These are phyloP conservation scores for Talaromyces sp. DNA, from an alignment of 2,329 filamentous ascomycete species.

Conservation along the genomic window DNA sequence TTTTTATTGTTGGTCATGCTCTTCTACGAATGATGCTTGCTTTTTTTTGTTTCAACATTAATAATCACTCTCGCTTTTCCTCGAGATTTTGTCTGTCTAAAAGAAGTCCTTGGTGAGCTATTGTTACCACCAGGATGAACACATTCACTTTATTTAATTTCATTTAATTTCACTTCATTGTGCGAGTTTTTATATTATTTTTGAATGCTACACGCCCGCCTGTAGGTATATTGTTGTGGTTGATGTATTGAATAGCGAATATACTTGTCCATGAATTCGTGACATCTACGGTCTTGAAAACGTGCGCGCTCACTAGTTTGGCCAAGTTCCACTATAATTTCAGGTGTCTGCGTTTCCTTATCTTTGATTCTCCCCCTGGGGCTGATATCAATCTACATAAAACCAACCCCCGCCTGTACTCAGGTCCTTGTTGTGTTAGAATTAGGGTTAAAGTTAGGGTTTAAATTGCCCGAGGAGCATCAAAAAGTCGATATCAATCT, in stretches of 20 bases:
- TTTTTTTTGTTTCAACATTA: background rate
- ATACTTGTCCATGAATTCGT: background rate
- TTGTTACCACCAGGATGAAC: background rate
- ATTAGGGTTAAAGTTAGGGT: background rate
- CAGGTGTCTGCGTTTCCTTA: background rate
- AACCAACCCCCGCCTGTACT: background rate
- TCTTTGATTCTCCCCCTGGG: background rate
- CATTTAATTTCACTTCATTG: background rate
- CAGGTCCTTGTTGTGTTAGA: background rate
- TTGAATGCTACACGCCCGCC: too few species aligned
- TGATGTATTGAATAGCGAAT: background rate
- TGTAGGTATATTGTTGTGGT: background rate
- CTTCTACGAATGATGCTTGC: conserved; percentile 12
- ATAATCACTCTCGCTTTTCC: background rate
- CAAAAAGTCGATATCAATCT: background rate
- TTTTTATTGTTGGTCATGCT: conserved; percentile 6
- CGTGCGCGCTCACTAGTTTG: too few species aligned
- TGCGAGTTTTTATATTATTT: background rate
- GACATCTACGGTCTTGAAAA: too few species aligned
- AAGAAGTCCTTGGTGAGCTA: background rate
- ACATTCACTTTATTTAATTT: background rate
- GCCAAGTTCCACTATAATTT: background rate
- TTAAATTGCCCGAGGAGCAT: background rate
- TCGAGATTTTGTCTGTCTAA: background rate
- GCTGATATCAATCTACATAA: background rate